These are phyloP conservation scores for Aspergillus hiratsukae DNA, from an alignment of 2,329 filamentous ascomycete genomes.

Conservation along the genomic window DNA sequence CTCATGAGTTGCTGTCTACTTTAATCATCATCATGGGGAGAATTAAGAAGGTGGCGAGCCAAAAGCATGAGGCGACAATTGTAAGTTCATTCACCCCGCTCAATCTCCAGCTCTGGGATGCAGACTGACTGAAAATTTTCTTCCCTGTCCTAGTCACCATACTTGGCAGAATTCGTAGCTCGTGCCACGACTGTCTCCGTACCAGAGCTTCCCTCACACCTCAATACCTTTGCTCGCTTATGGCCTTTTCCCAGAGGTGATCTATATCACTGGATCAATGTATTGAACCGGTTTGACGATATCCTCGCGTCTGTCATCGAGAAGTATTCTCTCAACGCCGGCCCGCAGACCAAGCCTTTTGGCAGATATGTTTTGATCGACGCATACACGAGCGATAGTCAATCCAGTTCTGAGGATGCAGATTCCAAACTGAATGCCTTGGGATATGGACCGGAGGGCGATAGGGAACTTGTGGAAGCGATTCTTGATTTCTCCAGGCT, in stretches of 20 bases:
- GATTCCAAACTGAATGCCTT: slow-evolving; percentile 53
- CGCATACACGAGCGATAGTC: slow-evolving; percentile 54
- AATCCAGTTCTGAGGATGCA: slow-evolving; percentile 50
- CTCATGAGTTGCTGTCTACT: slow-evolving; percentile 38
- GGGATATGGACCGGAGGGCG: slow-evolving; percentile 69
- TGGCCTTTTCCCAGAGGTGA: slow-evolving; percentile 97
- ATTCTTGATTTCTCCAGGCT: slow-evolving; percentile 82
- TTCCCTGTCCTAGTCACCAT: slow-evolving; percentile 64
- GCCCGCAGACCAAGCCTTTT: slow-evolving; percentile 77
- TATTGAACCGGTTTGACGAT: slow-evolving; percentile 88
- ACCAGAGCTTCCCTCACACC: slow-evolving; percentile 69
- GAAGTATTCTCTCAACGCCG: slow-evolving; percentile 73
- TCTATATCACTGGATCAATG: slow-evolving; percentile 94
- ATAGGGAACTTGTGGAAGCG: slow-evolving; percentile 71
- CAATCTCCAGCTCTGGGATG: slow-evolving; percentile 1
- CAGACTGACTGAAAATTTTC: slow-evolving; percentile 21
- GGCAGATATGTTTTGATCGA: slow-evolving; percentile 37
- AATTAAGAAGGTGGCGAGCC: slow-evolving; percentile 50
- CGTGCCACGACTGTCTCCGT: slow-evolving; percentile 60
- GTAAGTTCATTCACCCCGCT: slow-evolving; percentile 32
- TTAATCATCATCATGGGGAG: slow-evolving; percentile 43
- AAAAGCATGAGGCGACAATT: slow-evolving; percentile 50
- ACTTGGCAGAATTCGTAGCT: slow-evolving; percentile 75
- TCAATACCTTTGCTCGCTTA: slow-evolving; percentile 75
- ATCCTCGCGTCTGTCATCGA: slow-evolving; percentile 77